phyloP scores from a whole-genome alignment of 805 yeast species.

The Debaryomyces maramus region DNA sequence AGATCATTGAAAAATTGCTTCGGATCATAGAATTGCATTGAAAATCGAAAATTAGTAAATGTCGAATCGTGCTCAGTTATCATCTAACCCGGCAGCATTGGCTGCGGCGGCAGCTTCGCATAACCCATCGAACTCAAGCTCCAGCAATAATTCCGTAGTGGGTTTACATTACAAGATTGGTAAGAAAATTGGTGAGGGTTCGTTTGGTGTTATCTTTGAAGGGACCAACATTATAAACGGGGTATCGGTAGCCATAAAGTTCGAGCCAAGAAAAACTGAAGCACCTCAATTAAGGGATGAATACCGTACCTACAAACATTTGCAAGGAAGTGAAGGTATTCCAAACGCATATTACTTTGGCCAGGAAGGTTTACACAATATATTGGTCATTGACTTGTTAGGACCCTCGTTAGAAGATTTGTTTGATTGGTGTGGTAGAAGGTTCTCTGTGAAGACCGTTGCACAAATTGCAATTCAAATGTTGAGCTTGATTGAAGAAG shows the following conservation, averaged over 20 bases:
- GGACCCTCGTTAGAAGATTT: constrained; percentile 83
- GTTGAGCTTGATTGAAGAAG: constrained; percentile 69
- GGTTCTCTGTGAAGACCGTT: constrained; percentile 69
- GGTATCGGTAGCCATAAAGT: constrained; percentile 70
- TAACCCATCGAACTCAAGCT: constrained; percentile 18
- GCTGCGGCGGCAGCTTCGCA: constrained; percentile 41
- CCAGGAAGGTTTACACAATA: constrained; percentile 80
- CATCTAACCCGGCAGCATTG: constrained; percentile 38
- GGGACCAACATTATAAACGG: constrained; percentile 72
- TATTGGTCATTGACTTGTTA: constrained; percentile 70
- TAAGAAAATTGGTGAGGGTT: constrained; percentile 84
- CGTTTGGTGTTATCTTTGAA: constrained; percentile 82
- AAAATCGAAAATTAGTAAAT: constrained; percentile 7
- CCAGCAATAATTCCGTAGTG: constrained; percentile 41
- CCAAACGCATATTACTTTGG: constrained; percentile 87
- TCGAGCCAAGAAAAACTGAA: constrained; percentile 77
- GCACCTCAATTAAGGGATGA: constrained; percentile 85
- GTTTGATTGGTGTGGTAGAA: constrained; percentile 86
- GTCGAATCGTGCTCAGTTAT: constrained; percentile 28
- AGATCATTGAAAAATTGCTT: constrained; percentile 1
- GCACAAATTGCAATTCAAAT: constrained; percentile 75
- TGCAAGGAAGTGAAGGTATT: constrained; percentile 67
- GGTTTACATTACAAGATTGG: constrained; percentile 77
- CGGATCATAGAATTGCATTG: background rate
- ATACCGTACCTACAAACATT: constrained; percentile 71